Evolutionary conservation across 148 eudicot species (phyloP), one percentile per base, ranked within the genome.

Genomic region (Rhododendron ferrugineum): DNA sequence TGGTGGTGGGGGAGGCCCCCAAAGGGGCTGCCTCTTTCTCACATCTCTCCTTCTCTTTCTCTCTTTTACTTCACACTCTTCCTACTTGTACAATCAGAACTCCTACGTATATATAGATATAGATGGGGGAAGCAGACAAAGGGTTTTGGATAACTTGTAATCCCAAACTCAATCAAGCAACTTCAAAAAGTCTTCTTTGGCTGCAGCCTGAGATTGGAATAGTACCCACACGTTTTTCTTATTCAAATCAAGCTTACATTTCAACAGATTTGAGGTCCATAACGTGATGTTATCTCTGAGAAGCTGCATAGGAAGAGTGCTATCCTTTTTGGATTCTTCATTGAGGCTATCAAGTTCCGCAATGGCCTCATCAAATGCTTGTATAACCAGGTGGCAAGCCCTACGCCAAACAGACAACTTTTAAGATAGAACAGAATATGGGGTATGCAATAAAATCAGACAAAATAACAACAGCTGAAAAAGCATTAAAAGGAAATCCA

Each of bases 331-430:
- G 64, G 88, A 86, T 26, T 86, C 88, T 77, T 88, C 86, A 70
- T 84, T 84, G 52, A 88, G 87, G 83, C 83, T 88, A 86, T 88
- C 88, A 78, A 88, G 86, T 81, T 84, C 88, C 5, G 85, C 82
- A 84, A 86, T 86, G 23, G 88, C 85, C 62, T 88, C 88, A 54
- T 88, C 90, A 84, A 86, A 86, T 64, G 90, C 90, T 84, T 86
- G 88, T 79, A 84, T 88, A 9, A 87, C 90, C 72, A 86, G 79
- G 68, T 82, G 85, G 85, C 85, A 83, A 46, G 88, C 88, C 85
- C 88, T 86, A 83, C 11, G 30, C 82, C 72, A 66, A 28, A 60
- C 64, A 82, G 11, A 82, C 20, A 50, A 75, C 7, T 37, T 14
- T 30, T 81, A 30, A 50, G 28, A 46, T 84, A 28, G n/a, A 83